Conservation (phyloP, 108 stramenopile species). For the Heterococcus sp. region DNA sequence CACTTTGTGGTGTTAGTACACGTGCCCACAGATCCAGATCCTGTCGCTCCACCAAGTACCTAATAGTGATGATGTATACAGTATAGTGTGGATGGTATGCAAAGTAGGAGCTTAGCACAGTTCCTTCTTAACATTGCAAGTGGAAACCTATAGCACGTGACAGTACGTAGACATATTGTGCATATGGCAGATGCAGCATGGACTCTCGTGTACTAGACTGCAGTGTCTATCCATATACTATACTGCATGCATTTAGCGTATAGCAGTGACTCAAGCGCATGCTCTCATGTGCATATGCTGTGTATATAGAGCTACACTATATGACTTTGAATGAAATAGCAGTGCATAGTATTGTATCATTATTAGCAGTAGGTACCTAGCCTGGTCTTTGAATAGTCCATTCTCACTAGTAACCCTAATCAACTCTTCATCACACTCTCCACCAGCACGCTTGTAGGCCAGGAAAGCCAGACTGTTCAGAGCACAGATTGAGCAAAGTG, state of each 20-base stretch:
- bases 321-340: too few relatives aligned
- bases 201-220: too few relatives aligned
- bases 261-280: too few relatives aligned
- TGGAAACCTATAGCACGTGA: too few relatives aligned
- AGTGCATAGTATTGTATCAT: background rate
- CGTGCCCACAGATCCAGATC: conserved; percentile 93
- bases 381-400: conserved; percentile 96
- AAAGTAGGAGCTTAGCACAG: background rate
- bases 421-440: conserved; percentile 97
- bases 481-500: background rate
- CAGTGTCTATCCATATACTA: too few relatives aligned
- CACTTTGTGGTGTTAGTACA: conserved; percentile 46
- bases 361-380: conserved; percentile 50
- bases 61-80: background rate
- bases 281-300: too few relatives aligned
- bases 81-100: too few relatives aligned
- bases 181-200: too few relatives aligned
- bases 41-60: conserved; percentile 96
- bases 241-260: too few relatives aligned
- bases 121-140: background rate
- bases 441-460: conserved; percentile 94
- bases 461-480: conserved; percentile 86
- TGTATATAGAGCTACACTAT: too few relatives aligned
- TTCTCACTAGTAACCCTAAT: conserved; percentile 90
- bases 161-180: background rate